Percentiles rank a stretch among this genome's conserved stretches.
phyloP scores from a whole-genome alignment of 208 protist species.

The Naegleria fowleri region DNA sequence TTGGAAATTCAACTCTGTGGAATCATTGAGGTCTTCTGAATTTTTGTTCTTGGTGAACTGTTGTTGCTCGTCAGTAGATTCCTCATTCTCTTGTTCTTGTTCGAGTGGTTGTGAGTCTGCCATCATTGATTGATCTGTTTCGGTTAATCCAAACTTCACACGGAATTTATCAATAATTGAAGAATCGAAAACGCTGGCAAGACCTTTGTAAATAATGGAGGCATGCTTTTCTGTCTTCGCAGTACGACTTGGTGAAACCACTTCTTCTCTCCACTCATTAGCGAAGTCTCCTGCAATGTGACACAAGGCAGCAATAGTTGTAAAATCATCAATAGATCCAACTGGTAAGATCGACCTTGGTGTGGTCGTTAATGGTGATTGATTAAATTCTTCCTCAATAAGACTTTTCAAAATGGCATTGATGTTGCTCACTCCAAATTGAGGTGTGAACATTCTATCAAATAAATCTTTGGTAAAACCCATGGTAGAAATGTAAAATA shows the following conservation, averaged over 20 bases:
- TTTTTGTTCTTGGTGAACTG: neutral
- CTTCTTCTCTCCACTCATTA: neutral
- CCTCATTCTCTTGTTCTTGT: neutral
- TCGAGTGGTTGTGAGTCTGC: neutral
- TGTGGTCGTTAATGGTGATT: neutral
- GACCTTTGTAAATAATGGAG: neutral
- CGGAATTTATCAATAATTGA: neutral
- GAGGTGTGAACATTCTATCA: neutral
- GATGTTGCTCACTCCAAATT: neutral
- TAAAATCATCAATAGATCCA: neutral
- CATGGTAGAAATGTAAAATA: neutral
- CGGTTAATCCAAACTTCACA: neutral
- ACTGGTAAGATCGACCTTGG: neutral
- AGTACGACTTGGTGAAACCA: neutral
- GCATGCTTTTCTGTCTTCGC: neutral
- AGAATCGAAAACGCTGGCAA: neutral
- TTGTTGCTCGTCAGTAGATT: neutral
- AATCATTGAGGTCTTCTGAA: neutral
- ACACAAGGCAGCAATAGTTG: neutral
- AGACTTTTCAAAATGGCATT: neutral
- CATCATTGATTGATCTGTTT: no score
- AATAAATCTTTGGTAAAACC: neutral
- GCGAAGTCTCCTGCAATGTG: neutral
- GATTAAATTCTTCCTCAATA: no score
- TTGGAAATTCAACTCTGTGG: constrained; percentile 53